phyloP scores from a whole-genome alignment of 1,284 basidiomycete species.

The Pterulicium gracile region DNA sequence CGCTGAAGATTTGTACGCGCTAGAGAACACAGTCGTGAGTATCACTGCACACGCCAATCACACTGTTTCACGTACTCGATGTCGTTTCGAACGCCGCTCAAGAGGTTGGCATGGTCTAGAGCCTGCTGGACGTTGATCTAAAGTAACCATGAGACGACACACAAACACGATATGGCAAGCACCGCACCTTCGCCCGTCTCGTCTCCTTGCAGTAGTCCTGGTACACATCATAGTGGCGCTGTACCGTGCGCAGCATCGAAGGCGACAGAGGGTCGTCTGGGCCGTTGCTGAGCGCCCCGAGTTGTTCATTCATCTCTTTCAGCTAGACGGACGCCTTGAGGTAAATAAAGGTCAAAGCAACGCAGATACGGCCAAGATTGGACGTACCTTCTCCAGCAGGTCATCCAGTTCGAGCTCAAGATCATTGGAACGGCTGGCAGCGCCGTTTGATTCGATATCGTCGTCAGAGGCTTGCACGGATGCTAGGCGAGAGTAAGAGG shows the following conservation, averaged over 20 bases:
- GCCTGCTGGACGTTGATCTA: constrained; percentile 78
- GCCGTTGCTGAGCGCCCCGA: constrained; percentile 58
- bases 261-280: constrained; percentile 69
- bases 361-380: not conserved
- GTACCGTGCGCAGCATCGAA: constrained; percentile 81
- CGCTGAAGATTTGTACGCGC: constrained; percentile 82
- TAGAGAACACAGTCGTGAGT: constrained; percentile 18
- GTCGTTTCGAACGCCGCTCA: constrained; percentile 90
- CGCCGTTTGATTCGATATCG: constrained; percentile 66
- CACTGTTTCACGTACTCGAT: constrained; percentile 71
- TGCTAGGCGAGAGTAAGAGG: constrained; percentile 80
- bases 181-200: constrained; percentile 64
- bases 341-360: constrained; percentile 10
- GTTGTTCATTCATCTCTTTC: constrained; percentile 72
- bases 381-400: constrained; percentile 72
- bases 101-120: constrained; percentile 76
- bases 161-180: not conserved
- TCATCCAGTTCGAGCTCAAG: constrained; percentile 82
- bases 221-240: constrained; percentile 84
- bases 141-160: constrained; percentile 4
- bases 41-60: not conserved
- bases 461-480: constrained; percentile 55
- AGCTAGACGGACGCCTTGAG: constrained; percentile 38
- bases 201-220: constrained; percentile 84
- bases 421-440: constrained; percentile 63